Evolutionary conservation across 1,284 basidiomycete genomes (phyloP), one percentile per base, ranked within the genome.

Genomic region (Melampsora americana): DNA sequence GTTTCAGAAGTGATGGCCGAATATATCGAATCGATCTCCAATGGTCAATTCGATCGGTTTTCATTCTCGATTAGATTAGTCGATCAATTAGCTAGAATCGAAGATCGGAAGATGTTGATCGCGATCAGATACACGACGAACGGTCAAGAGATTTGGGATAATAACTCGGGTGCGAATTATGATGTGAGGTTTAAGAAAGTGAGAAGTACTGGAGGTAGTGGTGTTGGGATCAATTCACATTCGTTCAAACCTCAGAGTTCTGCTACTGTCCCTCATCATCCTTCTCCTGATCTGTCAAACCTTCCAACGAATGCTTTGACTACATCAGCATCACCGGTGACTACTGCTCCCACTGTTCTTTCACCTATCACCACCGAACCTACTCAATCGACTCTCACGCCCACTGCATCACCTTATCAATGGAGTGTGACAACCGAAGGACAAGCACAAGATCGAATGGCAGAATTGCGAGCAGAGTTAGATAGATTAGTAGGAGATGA

Each of bases 1-100:
- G 84, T 85, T 30, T 86, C 85, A 30, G 86, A 87, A 79, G 86
- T 87, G 7, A 79, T 83, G 20, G 84, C 81, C 11, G 79, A 80
- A 7, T 84, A 85, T 79, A 81, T 84, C 46, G 79, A 80, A n/a
- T 83, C 84, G 77, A 82, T 85, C 23, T 83, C 84, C 1, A 70
- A 28, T 65, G 76, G 56, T 50, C 23, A 83, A 12, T 85, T 84
- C 84, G 85, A 85, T 78, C 80, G 84, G 48, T 85, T 86, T 82
- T 80, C 81, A 70, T 85, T 85, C 79, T 79, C 81, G 5, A 88
- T 94, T 81, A 88, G 87, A 69, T 86, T 95, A 42, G 89, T 90
- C 78, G 90, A 92, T 79, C 90, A 91, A 80, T 87, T 87, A 67
- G 84, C 86, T 60, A 87, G 87, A 77, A 84, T 94, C n/a, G 85